Evolutionary conservation across 768 basidiomycete species (phyloP), one percentile per base, ranked within the genome.

Genomic region (Leccinum ochraceum): DNA sequence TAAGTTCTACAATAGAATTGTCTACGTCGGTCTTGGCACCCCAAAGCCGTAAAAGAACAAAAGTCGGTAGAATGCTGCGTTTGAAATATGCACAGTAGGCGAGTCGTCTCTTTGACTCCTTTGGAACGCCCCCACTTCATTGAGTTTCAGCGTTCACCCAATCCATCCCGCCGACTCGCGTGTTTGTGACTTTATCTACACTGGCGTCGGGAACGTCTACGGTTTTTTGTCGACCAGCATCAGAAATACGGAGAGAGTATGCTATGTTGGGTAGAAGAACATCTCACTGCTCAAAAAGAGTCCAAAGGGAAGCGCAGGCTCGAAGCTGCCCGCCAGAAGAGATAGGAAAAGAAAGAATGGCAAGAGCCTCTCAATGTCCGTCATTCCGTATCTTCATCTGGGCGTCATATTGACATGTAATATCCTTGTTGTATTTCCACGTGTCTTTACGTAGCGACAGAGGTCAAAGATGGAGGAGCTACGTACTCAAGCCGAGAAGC

Each of bases 231-330:
- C 26, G 26, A 26, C 26, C 8, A 28, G 66, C 86, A 96, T 51
- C 83, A 87, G 42, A 89, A 90, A 71, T 98, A 97, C 67, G 93
- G 95, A 13, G 89, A 92, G 61, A 88, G 83, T 67, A 87, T 98
- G 81, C 73, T 95, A 56, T 82, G 90, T 57, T 14, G 24, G 24
- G 22, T 6, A 49, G 48, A 26, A 16, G 42, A 44, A 20, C 42
- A 44, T 20, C 42, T 44, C 22, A 24, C 5, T 26, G 24, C 13
- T 17, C 94, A 96, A 70, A 78, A 82, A 56, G 83, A 86, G 59
- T 82, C 85, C 66, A 94, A 95, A 70, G 78, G 0, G 89, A 94
- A 87, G 52, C 85, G 89, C 6, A 86, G 85, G 70, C 78, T 94
- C 3, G 90, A 93, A 44, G 81, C 83, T 20, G 95, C 94, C 7